A percentile compares a stretch with the other conserved stretches of the same genome.
These are phyloP conservation scores for Boletus sensibilis DNA, from an alignment of 768 basidiomycete species.

Conservation along the genomic window DNA sequence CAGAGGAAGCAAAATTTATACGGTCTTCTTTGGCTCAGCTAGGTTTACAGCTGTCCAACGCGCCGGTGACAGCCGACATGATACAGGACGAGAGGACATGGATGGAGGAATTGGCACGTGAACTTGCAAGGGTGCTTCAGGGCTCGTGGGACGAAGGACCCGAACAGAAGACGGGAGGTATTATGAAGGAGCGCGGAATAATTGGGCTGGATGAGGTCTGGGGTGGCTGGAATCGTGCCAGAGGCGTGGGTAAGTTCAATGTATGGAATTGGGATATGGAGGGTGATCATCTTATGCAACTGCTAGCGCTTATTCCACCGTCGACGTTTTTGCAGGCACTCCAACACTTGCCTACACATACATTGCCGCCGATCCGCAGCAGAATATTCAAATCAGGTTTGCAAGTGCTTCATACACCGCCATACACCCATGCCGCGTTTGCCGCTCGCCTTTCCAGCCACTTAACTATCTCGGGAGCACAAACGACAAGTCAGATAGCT, in stretches of 20 bases:
- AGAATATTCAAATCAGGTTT: constrained; percentile 74
- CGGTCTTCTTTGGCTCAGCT: constrained; percentile 87
- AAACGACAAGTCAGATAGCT: constrained; percentile 71
- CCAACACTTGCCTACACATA: constrained; percentile 63
- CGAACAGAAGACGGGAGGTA: constrained; percentile 39
- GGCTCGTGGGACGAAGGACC: constrained; percentile 31
- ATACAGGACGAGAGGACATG: constrained; percentile 77
- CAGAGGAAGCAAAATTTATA: constrained; percentile 85
- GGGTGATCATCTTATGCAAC: background rate
- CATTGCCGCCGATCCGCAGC: constrained; percentile 62
- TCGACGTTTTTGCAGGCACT: constrained; percentile 77
- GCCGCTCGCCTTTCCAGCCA: constrained; percentile 58
- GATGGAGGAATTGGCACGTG: constrained; percentile 76
- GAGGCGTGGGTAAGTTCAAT: constrained; percentile 69
- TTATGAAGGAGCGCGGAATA: constrained; percentile 79
- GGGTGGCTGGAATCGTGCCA: constrained; percentile 93
- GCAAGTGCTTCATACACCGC: constrained; percentile 80
- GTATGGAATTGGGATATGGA: background rate
- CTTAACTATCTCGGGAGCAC: constrained; percentile 49
- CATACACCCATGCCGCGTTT: constrained; percentile 68
- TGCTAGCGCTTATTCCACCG: constrained; percentile 85
- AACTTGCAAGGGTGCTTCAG: constrained; percentile 74
- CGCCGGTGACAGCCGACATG: constrained; percentile 89
- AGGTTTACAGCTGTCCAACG: constrained; percentile 73
- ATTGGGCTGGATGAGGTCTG: constrained; percentile 91